Evolutionary conservation across 2,329 filamentous ascomycete species (phyloP), one percentile per base, ranked within the genome.

Genomic region (Fusarium tupiense): DNA sequence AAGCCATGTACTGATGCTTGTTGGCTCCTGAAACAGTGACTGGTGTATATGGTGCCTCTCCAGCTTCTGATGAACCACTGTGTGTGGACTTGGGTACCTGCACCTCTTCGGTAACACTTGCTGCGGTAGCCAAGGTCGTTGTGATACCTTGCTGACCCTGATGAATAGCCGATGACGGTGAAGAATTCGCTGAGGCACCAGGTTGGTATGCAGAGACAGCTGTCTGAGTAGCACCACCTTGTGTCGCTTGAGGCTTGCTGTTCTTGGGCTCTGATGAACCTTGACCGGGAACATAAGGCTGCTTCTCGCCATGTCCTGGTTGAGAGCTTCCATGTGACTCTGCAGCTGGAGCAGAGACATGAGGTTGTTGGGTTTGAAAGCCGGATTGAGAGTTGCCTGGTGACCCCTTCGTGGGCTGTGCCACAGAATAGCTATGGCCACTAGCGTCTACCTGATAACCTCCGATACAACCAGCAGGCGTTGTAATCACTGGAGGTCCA

Each of bases 351-450:
- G 47, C 12, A 33, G 47, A 14, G 9, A n/a, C 4, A 31, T 31
- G 8, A 13, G 8, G 4, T 5, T n/a, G 2, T 7, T 0, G 3
- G 5, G 47, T 3, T 16, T 19, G 5, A 17, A 12, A n/a, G 20
- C 47, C 22, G 8, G 47, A 13, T 19, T 17, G 49, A 10, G 22
- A 33, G 22, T 52, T 24, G 1, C 3, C 22, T 24, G 29, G 20
- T 9, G 47, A 50, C 9, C 47, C 47, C 22, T 52, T 52, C 2
- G 47, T 52, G 33, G 49, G 22, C 3, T 24, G 29, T 33, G 8
- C 29, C 3, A 52, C n/a, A 19, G 49, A 29, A 52, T 52, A 52
- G 5, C 29, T 52, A 2, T 52, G 49, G 3, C 49, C 49, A 4
- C 16, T 52, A 24, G 49, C 49, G 33, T 52, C 29, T 0, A 52